Evolutionary conservation across 75 land plant genomes (phyloP), one percentile per base, ranked within the genome.

Genomic region (Ceratopteris richardii): DNA sequence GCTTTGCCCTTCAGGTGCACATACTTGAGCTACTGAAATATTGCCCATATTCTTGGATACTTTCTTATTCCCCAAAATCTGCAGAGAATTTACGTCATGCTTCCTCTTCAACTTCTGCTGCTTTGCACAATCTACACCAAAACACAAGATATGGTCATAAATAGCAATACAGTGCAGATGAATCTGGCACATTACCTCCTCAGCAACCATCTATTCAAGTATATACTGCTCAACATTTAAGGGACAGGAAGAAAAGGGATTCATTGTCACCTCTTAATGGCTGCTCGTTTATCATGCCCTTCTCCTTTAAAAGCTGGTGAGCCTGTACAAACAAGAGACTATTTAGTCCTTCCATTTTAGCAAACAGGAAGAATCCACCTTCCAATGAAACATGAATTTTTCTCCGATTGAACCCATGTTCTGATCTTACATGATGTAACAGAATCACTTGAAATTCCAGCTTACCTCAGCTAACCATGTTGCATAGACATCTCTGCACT

Each of bases 401-500:
- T n/a, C n/a, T n/a, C n/a, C n/a, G n/a, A n/a, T n/a, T n/a, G n/a
- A n/a, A n/a, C n/a, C n/a, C n/a, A n/a, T n/a, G n/a, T n/a, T n/a
- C n/a, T n/a, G n/a, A n/a, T n/a, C n/a, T n/a, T n/a, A n/a, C n/a
- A n/a, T n/a, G n/a, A n/a, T n/a, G n/a, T n/a, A n/a, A n/a, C n/a
- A n/a, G n/a, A n/a, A n/a, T n/a, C n/a, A n/a, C n/a, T n/a, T n/a
- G n/a, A n/a, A n/a, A n/a, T n/a, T n/a, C n/a, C n/a, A n/a, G n/a
- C n/a, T 13, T 80, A 90, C 97, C 78, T 61, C 70, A 10, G 48
- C 44, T 24, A 85, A 80, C 98, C 95, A 88, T 31, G 61, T 68
- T 11, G 64, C 72, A 75, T 77, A 93, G 54, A 83, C 89, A 63
- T 85, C 95, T 33, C 79, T 85, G 54, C 90, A 80, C 53, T 93